Percentiles rank a stretch among this genome's conserved stretches.
Evolutionary conservation across 768 basidiomycete species (phyloP).

Genomic region (Russula abietina): DNA sequence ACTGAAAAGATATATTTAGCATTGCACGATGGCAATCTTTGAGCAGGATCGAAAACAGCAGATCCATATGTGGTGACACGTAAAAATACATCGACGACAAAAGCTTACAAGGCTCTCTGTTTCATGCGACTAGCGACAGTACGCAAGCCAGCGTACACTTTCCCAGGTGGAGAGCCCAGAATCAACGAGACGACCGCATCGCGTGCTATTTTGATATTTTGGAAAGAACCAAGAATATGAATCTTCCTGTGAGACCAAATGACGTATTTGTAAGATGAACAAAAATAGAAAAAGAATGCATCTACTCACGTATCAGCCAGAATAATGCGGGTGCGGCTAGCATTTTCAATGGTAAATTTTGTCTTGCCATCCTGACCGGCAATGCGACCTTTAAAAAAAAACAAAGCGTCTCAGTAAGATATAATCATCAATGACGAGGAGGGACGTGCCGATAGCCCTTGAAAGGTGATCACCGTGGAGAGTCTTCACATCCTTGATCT

Average conservation of each 20-base stretch:
- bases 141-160: conserved; percentile 85
- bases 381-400: conserved; percentile 65
- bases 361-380: conserved; percentile 99
- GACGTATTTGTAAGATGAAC: conserved; percentile 22
- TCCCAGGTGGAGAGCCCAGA: conserved; percentile 90
- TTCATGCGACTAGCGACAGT: conserved; percentile 91
- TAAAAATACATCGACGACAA: conserved; percentile 9
- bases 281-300: conserved; percentile 10
- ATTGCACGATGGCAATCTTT: neutral
- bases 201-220: conserved; percentile 96
- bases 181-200: conserved; percentile 96
- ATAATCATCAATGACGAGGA: neutral
- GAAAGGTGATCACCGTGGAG: conserved; percentile 96
- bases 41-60: neutral
- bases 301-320: conserved; percentile 87
- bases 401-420: conserved; percentile 4
- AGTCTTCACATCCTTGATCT: conserved; percentile 98
- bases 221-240: conserved; percentile 96
- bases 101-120: conserved; percentile 71
- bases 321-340: conserved; percentile 94
- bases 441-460: conserved; percentile 79
- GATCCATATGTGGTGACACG: conserved; percentile 1
- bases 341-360: conserved; percentile 97
- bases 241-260: conserved; percentile 63
- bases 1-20: neutral